A percentile compares a stretch with the other conserved stretches of the same genome.
Evolutionary conservation across 2,329 filamentous ascomycete genomes (phyloP).

Genomic region (Macrophomina tecta): DNA sequence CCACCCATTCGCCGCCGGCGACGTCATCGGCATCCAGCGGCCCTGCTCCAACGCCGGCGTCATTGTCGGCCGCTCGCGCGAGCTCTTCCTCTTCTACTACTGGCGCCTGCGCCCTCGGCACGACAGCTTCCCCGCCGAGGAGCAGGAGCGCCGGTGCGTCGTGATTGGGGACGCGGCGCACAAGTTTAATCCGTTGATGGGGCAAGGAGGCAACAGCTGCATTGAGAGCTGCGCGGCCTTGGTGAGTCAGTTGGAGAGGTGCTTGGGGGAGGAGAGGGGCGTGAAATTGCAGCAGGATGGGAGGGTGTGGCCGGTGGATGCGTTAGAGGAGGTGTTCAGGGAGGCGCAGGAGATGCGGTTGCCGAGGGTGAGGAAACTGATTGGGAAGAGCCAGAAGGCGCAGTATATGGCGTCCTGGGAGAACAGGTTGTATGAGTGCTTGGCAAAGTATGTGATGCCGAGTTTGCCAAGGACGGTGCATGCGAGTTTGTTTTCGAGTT

Average conservation of each 20-base stretch:
- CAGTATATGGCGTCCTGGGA: not conserved
- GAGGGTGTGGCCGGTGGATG: not conserved
- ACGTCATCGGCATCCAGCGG: not conserved
- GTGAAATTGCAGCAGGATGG: not conserved
- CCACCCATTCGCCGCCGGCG: not conserved
- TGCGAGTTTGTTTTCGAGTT: not conserved
- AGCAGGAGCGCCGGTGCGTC: constrained; percentile 43
- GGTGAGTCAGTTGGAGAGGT: constrained; percentile 26
- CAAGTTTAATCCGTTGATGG: constrained; percentile 4
- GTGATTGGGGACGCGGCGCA: constrained; percentile 52
- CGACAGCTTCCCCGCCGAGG: constrained; percentile 31
- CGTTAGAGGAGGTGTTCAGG: too few species aligned
- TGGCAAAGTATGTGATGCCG: not conserved
- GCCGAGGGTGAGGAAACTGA: not conserved
- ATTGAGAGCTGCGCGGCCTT: not conserved
- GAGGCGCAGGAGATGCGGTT: not conserved
- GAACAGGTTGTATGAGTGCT: not conserved
- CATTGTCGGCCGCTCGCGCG: not conserved
- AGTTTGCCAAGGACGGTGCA: not conserved
- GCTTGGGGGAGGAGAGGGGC: not conserved
- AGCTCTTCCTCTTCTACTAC: not conserved
- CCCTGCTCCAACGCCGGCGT: not conserved
- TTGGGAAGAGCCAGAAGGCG: not conserved
- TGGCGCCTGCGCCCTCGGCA: not conserved
- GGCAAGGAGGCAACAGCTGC: not conserved